Conservation (phyloP, 805 yeast genomes). For the Candida piceae region DNA sequence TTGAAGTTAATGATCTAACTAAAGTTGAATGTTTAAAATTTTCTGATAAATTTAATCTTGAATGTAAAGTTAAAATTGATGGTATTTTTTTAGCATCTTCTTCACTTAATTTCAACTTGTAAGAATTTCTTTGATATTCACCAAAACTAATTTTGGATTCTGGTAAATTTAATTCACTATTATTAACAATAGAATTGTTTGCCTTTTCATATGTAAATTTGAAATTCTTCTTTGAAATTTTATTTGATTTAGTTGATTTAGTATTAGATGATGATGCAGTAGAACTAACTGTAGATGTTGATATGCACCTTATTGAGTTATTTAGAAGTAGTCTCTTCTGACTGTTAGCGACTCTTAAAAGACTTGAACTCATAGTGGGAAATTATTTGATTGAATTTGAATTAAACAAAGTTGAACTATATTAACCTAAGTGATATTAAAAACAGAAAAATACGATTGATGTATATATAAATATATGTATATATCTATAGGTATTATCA, state of each 20-base stretch:
- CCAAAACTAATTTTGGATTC: conserved; percentile 28
- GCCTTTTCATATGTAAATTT: conserved; percentile 28
- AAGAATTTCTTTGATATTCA: conserved; percentile 25
- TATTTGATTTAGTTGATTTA: conserved; percentile 1
- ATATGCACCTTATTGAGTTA: conserved; percentile 7
- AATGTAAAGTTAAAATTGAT: conserved; percentile 70
- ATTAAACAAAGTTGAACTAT: too few species aligned
- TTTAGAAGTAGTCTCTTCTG: conserved; percentile 1
- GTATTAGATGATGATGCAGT: neutral
- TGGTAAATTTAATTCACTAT: conserved; percentile 13
- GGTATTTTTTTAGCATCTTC: conserved; percentile 58
- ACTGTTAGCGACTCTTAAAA: conserved; percentile 9
- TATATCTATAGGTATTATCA: too few species aligned
- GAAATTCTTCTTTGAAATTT: conserved; percentile 12
- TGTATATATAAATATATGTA: too few species aligned
- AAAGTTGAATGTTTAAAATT: conserved; percentile 57
- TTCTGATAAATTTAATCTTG: conserved; percentile 63
- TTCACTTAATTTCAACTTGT: conserved; percentile 35
- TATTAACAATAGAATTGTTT: conserved; percentile 14
- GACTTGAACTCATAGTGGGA: conserved; percentile 11
- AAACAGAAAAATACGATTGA: too few species aligned
- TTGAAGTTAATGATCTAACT: conserved; percentile 74
- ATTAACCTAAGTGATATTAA: too few species aligned
- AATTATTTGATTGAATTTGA: too few species aligned
- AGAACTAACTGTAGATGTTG: conserved; percentile 9